Evolutionary conservation across 805 yeast species (phyloP).

Genomic region (Sugiyamaella lignohabitans): DNA sequence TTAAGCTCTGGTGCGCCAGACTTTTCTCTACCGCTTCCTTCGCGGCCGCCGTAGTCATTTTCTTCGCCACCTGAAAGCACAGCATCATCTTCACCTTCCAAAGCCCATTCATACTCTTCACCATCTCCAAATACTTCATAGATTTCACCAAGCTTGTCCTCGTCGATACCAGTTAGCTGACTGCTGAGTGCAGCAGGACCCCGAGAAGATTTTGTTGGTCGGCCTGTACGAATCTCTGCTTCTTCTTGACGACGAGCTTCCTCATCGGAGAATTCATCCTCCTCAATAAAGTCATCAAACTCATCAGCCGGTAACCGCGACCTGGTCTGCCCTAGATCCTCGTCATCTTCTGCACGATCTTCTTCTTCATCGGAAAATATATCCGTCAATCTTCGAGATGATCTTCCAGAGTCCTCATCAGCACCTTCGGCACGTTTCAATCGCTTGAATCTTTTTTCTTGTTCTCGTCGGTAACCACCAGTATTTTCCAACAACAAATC

Average conservation of each 20-base stretch:
- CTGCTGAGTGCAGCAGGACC: constrained; percentile 25
- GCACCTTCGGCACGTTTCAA: constrained; percentile 64
- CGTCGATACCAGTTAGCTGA: constrained; percentile 51
- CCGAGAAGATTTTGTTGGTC: constrained; percentile 14
- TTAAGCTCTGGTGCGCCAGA: constrained; percentile 52
- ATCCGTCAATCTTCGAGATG: constrained; percentile 47
- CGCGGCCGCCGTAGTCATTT: constrained; percentile 21
- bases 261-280: constrained; percentile 91
- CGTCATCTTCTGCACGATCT: constrained; percentile 32
- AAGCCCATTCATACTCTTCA: constrained; percentile 95
- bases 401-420: constrained; percentile 24
- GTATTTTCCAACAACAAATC: constrained; percentile 87
- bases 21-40: constrained; percentile 23
- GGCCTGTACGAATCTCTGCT: constrained; percentile 37
- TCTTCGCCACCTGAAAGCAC: constrained; percentile 1
- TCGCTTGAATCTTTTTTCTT: constrained; percentile 51
- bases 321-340: constrained; percentile 1
- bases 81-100: constrained; percentile 60
- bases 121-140: constrained; percentile 97
- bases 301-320: constrained; percentile 45
- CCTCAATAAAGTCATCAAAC: constrained; percentile 95
- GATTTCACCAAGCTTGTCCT: constrained; percentile 86
- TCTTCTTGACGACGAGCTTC: constrained; percentile 55
- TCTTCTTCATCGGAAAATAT: constrained; percentile 59
- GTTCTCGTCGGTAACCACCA: constrained; percentile 45